Evolutionary conservation across 2,329 filamentous ascomycete genomes (phyloP).

Genomic region (Penicillium sp.): DNA sequence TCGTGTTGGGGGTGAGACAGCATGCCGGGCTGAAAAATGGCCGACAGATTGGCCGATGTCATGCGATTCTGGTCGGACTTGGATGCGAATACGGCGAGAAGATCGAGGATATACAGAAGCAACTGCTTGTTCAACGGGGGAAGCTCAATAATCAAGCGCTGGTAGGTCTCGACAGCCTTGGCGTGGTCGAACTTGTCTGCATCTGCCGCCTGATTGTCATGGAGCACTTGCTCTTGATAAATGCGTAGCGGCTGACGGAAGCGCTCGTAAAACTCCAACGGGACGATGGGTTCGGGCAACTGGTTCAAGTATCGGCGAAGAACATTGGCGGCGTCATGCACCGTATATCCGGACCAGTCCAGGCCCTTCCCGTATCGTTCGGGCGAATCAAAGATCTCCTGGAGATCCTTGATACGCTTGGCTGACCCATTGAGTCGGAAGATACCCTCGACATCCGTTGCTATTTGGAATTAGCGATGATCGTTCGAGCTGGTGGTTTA

Average conservation of each 20-base stretch:
- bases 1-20: constrained; percentile 90
- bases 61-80: constrained; percentile 97
- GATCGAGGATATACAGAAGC: constrained; percentile 88
- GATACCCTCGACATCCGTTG: constrained; percentile 91
- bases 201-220: constrained; percentile 64
- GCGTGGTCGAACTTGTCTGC: constrained; percentile 69
- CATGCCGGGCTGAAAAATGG: constrained; percentile 96
- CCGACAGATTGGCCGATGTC: constrained; percentile 88
- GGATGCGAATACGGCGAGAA: constrained; percentile 92
- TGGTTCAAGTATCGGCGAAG: constrained; percentile 93
- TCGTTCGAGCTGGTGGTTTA: neutral
- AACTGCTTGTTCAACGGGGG: constrained; percentile 91
- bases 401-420: constrained; percentile 96
- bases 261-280: constrained; percentile 83
- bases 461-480: constrained; percentile 48
- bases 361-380: constrained; percentile 94
- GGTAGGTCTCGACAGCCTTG: constrained; percentile 75
- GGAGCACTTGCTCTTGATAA: constrained; percentile 65
- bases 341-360: constrained; percentile 95
- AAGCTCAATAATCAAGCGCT: constrained; percentile 84
- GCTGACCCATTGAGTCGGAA: constrained; percentile 94
- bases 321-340: constrained; percentile 97
- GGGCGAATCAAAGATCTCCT: constrained; percentile 85
- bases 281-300: constrained; percentile 92
- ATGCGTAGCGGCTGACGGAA: constrained; percentile 78